Evolutionary conservation across 345 rosid genomes (phyloP).

Genomic region (Aquilaria sinensis): DNA sequence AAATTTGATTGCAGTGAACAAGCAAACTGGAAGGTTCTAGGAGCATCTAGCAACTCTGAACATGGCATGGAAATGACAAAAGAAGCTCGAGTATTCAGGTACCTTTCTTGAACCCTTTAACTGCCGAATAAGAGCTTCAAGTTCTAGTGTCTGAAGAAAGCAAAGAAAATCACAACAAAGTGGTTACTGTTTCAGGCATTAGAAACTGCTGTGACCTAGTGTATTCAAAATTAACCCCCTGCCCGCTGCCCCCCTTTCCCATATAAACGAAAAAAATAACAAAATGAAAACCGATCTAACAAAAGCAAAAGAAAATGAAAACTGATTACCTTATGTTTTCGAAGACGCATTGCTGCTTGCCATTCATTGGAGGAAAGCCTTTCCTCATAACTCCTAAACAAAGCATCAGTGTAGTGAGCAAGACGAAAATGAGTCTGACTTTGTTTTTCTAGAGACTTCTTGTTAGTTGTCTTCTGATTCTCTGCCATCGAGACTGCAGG

Average conservation of each 20-base stretch:
- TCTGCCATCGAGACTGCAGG: slow-evolving; percentile 82
- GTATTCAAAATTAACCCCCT: background rate
- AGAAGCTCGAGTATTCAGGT: slow-evolving; percentile 11
- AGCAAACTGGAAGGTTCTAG: slow-evolving; percentile 8
- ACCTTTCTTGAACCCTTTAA: slow-evolving; percentile 63
- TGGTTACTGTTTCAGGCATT: too few relatives aligned
- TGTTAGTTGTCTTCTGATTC: slow-evolving; percentile 38
- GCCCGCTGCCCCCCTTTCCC: slow-evolving; percentile 6
- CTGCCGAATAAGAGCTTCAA: slow-evolving; percentile 67
- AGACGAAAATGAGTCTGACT: slow-evolving; percentile 85
- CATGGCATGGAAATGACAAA: slow-evolving; percentile 1
- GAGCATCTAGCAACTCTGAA: background rate
- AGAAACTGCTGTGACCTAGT: too few relatives aligned
- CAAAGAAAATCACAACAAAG: background rate
- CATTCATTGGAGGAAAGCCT: slow-evolving; percentile 89
- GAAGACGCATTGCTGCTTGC: slow-evolving; percentile 92
- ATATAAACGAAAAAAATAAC: too few relatives aligned
- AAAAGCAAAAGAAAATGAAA: background rate
- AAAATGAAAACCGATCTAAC: background rate
- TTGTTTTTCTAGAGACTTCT: slow-evolving; percentile 61
- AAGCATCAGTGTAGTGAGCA: slow-evolving; percentile 93
- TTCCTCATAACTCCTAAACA: slow-evolving; percentile 82
- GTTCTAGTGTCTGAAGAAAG: slow-evolving; percentile 53
- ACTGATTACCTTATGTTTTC: slow-evolving; percentile 77
- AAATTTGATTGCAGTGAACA: background rate